Evolutionary conservation across 208 protist genomes (phyloP), one percentile per base, ranked within the genome.

Genomic region (Wallacemonas sp.): DNA sequence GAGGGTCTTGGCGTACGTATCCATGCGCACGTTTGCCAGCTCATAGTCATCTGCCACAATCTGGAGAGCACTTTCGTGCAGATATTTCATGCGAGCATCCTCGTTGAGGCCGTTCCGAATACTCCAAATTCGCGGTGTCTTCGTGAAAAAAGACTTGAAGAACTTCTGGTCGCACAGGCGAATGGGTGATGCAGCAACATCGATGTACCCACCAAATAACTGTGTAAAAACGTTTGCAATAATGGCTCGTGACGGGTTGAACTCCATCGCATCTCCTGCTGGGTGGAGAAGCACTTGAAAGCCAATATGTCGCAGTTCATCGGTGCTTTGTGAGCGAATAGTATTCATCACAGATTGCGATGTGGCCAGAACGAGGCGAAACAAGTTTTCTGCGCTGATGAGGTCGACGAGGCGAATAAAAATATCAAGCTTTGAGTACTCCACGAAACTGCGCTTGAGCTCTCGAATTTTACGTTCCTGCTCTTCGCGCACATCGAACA

Each of bases 351-450:
- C 70, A 2, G 53, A 68, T 56, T 94, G 85, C 1, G 77, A 62
- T 9, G 88, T 83, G 2, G 51, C 81, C 15, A 96, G 71, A 22
- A 84, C 83, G 38, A 75, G 80, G 15, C 76, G 72, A 62, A 95
- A 96, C 22, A 96, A 45, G n/a, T 88, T 82, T 70, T 97, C 93
- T 12, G 91, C 86, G 3, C 73, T 68, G 47, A 98, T 79, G 62
- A 84, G 81, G 66, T 98, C 96, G 12, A 90, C 73, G n/a, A 97
- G 68, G 4, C 93, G 75, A 62, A 97, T 82, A 68, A 97, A 97
- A 17, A 87, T 60, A 45, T 95, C 88, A 36, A 97, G 55, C 70
- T 97, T 91, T 19, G 79, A 84, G 59, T 96, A 96, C 59, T 98
- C 92, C 12, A 94, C 88, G 34, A 96, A 82, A 55, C 93, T 96